These are phyloP conservation scores for Flaveria brownii DNA, from an alignment of 129 eudicot genomes.

Conservation along the genomic window DNA sequence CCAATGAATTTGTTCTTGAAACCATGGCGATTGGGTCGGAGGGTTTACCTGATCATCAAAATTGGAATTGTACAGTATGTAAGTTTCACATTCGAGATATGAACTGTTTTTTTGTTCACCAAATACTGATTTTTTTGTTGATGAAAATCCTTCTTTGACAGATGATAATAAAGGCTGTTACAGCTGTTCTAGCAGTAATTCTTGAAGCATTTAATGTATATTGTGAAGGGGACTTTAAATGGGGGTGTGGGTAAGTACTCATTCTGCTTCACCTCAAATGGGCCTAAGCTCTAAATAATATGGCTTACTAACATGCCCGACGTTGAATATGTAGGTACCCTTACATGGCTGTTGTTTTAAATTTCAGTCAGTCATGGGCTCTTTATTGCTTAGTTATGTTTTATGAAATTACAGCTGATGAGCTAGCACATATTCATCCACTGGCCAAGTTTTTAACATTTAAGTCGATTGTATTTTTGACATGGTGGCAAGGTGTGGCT, in stretches of 20 bases:
- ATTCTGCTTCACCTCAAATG: not conserved
- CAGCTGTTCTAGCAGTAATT: conserved; percentile 79
- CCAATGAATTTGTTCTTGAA: conserved; percentile 71
- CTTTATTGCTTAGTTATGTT: conserved; percentile 90
- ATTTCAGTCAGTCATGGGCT: conserved; percentile 99
- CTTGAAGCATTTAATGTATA: conserved; percentile 80
- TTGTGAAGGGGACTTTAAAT: conserved; percentile 95
- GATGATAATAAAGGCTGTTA: conserved; percentile 96
- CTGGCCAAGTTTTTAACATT: conserved; percentile 90
- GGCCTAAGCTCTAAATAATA: not conserved
- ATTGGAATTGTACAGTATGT: conserved; percentile 90
- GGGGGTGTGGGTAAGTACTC: conserved; percentile 81
- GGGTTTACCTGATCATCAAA: conserved; percentile 81
- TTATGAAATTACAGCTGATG: conserved; percentile 80
- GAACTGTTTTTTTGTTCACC: not conserved
- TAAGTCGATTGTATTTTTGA: conserved; percentile 93
- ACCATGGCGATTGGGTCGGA: conserved; percentile 75
- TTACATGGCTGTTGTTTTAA: conserved; percentile 86
- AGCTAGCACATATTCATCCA: conserved; percentile 86
- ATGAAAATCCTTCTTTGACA: conserved; percentile 30
- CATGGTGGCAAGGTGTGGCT: conserved; percentile 99
- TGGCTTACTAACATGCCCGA: conserved; percentile 1
- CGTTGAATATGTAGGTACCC: conserved; percentile 69
- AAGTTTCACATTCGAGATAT: conserved; percentile 41
- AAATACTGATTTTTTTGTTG: conserved; percentile 10